These are phyloP conservation scores for Scutellaria minor DNA, from an alignment of 257 asterid species.

Conservation along the genomic window DNA sequence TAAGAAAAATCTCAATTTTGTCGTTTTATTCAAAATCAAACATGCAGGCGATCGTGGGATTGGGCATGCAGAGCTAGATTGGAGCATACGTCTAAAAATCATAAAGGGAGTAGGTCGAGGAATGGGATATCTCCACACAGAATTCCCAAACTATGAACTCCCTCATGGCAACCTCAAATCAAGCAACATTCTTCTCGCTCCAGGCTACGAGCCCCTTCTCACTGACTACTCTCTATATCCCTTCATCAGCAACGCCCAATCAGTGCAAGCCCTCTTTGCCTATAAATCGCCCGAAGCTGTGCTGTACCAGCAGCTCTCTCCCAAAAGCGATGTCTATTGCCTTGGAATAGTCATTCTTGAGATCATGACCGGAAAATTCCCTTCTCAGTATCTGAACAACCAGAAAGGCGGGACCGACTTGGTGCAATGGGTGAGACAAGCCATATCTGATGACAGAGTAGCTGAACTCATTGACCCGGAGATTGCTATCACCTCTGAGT, in stretches of 20 bases:
- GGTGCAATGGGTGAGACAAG: slow-evolving; percentile 65
- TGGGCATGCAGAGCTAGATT: slow-evolving; percentile 62
- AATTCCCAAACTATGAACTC: slow-evolving; percentile 56
- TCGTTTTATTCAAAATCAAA: too few species aligned
- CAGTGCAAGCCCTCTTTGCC: slow-evolving; percentile 60
- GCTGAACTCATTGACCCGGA: slow-evolving; percentile 77
- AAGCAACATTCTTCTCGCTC: slow-evolving; percentile 72
- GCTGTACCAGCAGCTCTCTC: slow-evolving; percentile 58
- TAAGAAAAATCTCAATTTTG: too few species aligned
- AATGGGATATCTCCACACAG: slow-evolving; percentile 80
- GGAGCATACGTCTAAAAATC: slow-evolving; percentile 73
- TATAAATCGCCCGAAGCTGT: slow-evolving; percentile 72
- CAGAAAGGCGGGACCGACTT: slow-evolving; percentile 86
- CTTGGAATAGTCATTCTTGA: slow-evolving; percentile 84
- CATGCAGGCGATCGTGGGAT: slow-evolving; percentile 75
- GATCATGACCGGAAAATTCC: slow-evolving; percentile 73
- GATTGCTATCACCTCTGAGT: slow-evolving; percentile 40
- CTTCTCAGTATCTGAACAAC: slow-evolving; percentile 77
- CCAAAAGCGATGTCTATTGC: slow-evolving; percentile 81
- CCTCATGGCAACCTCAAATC: slow-evolving; percentile 98
- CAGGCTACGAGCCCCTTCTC: slow-evolving; percentile 69
- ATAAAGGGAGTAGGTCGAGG: slow-evolving; percentile 82
- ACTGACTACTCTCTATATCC: slow-evolving; percentile 73
- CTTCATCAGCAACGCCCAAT: slow-evolving; percentile 59
- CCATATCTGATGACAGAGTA: slow-evolving; percentile 49